These are phyloP conservation scores for Leccinum fallax DNA, from an alignment of 1,284 basidiomycete genomes.

Conservation along the genomic window DNA sequence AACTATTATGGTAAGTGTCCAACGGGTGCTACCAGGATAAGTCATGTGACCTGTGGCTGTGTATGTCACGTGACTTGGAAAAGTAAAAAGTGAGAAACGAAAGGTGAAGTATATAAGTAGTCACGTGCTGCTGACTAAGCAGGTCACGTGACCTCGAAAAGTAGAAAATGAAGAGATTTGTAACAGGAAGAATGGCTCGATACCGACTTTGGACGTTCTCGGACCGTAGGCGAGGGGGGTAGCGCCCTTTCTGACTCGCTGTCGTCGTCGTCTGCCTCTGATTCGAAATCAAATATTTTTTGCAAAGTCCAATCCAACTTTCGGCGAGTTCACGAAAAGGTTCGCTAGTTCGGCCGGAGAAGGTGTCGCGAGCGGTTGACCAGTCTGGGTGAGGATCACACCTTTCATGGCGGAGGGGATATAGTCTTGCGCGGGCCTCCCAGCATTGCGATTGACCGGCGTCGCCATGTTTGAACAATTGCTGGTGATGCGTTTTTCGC, in stretches of 20 bases:
- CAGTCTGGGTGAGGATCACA: conserved; percentile 73
- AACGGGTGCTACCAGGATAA: too few relatives aligned
- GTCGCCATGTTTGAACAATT: conserved; percentile 37
- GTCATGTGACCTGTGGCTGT: too few relatives aligned
- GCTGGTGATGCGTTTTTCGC: conserved; percentile 31
- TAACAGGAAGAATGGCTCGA: conserved; percentile 32
- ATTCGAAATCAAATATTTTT: conserved; percentile 69
- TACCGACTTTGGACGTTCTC: conserved; percentile 31
- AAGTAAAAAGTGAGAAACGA: too few relatives aligned
- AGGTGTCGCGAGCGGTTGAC: conserved; percentile 69
- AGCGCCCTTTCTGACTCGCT: conserved; percentile 29
- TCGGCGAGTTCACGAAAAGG: conserved; percentile 65
- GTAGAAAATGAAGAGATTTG: too few relatives aligned
- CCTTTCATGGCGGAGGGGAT: conserved; percentile 78
- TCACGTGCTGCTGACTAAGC: too few relatives aligned
- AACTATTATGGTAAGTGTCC: too few relatives aligned
- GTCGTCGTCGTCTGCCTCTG: conserved; percentile 24
- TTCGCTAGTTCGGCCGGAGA: conserved; percentile 61
- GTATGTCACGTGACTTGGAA: too few relatives aligned
- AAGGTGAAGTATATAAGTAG: too few relatives aligned
- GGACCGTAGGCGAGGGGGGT: conserved; percentile 35
- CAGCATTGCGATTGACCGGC: conserved; percentile 40
- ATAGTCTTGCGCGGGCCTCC: conserved; percentile 33
- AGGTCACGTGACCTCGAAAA: too few relatives aligned
- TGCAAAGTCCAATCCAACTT: conserved; percentile 68